Evolutionary conservation across 2,329 filamentous ascomycete species (phyloP), one percentile per base, ranked within the genome.

Genomic region (Kalaharituber pfeilii): DNA sequence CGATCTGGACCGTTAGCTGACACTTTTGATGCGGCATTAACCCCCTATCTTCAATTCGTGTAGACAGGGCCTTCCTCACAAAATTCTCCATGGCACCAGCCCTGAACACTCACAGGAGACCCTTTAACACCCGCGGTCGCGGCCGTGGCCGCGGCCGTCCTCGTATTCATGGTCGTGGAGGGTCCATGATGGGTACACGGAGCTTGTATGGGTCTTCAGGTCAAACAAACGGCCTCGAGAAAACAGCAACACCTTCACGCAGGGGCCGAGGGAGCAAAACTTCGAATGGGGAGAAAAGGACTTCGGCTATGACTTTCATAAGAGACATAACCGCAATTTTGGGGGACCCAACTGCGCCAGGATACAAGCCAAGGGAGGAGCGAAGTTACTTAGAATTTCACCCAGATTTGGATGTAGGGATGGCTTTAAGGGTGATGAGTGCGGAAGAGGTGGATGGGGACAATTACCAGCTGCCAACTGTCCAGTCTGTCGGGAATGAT

Each of bases 351-450:
- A 47, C 42, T 4, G 42, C 42, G 5, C 42, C 42, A 13, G 88
- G 89, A 51, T 96, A 96, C 70, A 98, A 98, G 67, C 91, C 91
- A 28, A 78, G 91, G 65, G 91, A 98, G 70, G 91, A 98, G 71
- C 81, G 89, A 59, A 86, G 86, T 52, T 98, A 89, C 87, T 88
- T 95, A 65, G 91, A 98, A 67, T 96, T 96, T 60, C 91, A 98
- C 68, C 87, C 86, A 0, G 86, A 95, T 64, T 77, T 98, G 52
- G 88, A 96, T 70, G 87, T 95, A 50, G 86, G 94, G 59, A 65
- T 36, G 59, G 49, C 7, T 52, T 52, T 50, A 60, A 57, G 54
- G 52, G 56, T 56, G 30, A 59, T 59, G 49, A 52, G 56, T 15
- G 59, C 59, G 13, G 56, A 62, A 50, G 57, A 61, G 15, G 54